Base-by-base conservation (phyloP, 176 grass and related monocot species). In the Triticum turgidum region DNA sequence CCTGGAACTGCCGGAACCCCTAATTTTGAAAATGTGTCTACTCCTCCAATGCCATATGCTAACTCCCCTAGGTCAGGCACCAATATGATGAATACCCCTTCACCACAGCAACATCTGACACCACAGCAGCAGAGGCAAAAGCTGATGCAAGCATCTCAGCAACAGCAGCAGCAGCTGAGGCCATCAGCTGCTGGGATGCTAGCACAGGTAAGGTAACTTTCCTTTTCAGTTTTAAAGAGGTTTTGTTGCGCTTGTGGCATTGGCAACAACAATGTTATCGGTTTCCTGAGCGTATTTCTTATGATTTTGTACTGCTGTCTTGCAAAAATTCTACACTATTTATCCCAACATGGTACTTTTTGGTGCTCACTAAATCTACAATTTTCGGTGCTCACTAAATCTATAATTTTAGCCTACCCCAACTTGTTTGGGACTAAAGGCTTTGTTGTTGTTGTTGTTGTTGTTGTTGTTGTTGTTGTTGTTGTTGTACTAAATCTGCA, bases 51-150 rank as follows among this genome's bases (percentile, higher is more conserved):
- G 90, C 82, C 97, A 27, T 94, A 96, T 88, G 88, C 88, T 24
- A 98, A 96, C 89, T 96, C 93, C 22, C 97, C 97, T 86, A 91
- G 97, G 83, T 98, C 97, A 42, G 59, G 94, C 34, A 86, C 92
- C 24, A 96, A 94, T 83, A 94, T 94, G 79, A 89, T 94, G 89
- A 98, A 95, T 84, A 92, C 88, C 21, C 88, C 88, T 29, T 98
- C 94, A 22, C 97, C 97, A 4, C 97, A 98, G 71, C 96, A 98
- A 71, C 96, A 98, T 75, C 86, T 89, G 35, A 90, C 90, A 34
- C 73, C 83, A 58, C 94, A 96, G 24, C 89, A 93, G 11, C 90
- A 95, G 5, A 89, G 90, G 65, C 92, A 91, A 77, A 94, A 95
- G 49, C 65, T 95, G 77, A 91, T 93, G 20, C 95, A 98, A 83